Percentiles rank a stretch among this genome's conserved stretches.
Evolutionary conservation across 2,329 filamentous ascomycete genomes (phyloP).

Genomic region (Sporothrix inflata): DNA sequence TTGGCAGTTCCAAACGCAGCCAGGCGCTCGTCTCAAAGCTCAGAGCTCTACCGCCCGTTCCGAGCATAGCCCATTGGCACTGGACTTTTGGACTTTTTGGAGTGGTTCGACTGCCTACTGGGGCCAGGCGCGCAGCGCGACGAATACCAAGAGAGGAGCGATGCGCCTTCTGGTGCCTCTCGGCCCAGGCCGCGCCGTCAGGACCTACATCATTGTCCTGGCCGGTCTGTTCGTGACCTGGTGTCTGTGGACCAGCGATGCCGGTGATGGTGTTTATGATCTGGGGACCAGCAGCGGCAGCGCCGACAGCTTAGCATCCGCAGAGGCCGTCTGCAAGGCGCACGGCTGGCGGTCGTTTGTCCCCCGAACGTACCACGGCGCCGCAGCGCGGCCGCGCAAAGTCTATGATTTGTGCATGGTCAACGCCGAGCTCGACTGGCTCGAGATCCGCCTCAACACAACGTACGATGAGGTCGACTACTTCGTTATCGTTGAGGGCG

Average conservation of each 20-base stretch:
- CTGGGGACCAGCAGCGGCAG: neutral
- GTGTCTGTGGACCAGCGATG: conserved; percentile 16
- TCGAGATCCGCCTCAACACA: conserved; percentile 65
- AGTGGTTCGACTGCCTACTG: neutral
- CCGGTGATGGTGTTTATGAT: conserved; percentile 3
- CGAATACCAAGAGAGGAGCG: neutral
- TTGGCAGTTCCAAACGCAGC: neutral
- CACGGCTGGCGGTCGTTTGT: conserved; percentile 47
- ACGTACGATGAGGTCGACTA: conserved; percentile 64
- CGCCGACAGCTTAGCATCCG: neutral
- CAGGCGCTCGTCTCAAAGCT: neutral
- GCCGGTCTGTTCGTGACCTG: conserved; percentile 20
- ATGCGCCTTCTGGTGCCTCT: conserved; percentile 24
- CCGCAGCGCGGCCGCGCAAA: conserved; percentile 45
- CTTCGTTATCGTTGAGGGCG: conserved; percentile 65
- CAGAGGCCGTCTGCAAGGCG: conserved; percentile 40
- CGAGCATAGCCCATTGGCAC: neutral
- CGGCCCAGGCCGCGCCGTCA: conserved; percentile 20
- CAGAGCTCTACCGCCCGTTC: neutral
- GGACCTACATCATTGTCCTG: conserved; percentile 8
- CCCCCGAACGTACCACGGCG: neutral
- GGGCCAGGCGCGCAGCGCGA: neutral
- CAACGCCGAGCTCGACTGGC: conserved; percentile 66
- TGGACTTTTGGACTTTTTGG: neutral
- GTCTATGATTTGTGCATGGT: conserved; percentile 66